phyloP scores from a whole-genome alignment of 805 yeast species.

The Torulaspora delbrueckii region DNA sequence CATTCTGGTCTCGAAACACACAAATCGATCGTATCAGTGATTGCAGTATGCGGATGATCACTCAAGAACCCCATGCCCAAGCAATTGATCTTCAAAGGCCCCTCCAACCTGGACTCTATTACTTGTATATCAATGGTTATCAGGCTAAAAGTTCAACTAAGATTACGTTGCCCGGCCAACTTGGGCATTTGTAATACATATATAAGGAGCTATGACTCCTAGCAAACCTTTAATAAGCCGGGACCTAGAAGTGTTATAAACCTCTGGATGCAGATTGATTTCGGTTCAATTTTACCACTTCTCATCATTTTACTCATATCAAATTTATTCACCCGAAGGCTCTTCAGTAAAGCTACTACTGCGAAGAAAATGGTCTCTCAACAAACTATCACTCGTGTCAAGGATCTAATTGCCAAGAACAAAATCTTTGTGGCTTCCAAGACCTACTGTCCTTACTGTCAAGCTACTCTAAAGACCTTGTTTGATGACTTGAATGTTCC shows the following conservation, averaged over 20 bases:
- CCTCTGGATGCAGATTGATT: conserved; percentile 8
- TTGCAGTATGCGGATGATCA: conserved; percentile 64
- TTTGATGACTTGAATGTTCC: conserved; percentile 43
- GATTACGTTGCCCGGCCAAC: background rate
- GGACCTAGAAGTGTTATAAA: background rate
- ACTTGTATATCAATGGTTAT: too few species aligned
- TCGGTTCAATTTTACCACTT: conserved; percentile 8
- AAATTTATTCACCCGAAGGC: conserved; percentile 13
- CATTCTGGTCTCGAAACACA: conserved; percentile 35
- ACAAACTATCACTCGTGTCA: conserved; percentile 53
- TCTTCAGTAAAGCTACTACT: conserved; percentile 9
- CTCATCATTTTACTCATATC: conserved; percentile 13
- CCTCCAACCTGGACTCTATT: background rate
- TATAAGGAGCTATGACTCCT: background rate
- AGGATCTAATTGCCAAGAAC: conserved; percentile 57
- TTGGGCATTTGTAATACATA: background rate
- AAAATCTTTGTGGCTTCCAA: conserved; percentile 79
- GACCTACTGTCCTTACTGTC: conserved; percentile 65
- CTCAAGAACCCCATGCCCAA: conserved; percentile 47
- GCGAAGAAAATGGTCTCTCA: conserved; percentile 50
- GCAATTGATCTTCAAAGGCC: background rate
- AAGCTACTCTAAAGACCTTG: conserved; percentile 41
- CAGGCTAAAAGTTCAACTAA: background rate
- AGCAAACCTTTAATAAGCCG: background rate
- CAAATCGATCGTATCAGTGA: conserved; percentile 59